Evolutionary conservation across 805 yeast genomes (phyloP).

Genomic region (Candida ulmi): DNA sequence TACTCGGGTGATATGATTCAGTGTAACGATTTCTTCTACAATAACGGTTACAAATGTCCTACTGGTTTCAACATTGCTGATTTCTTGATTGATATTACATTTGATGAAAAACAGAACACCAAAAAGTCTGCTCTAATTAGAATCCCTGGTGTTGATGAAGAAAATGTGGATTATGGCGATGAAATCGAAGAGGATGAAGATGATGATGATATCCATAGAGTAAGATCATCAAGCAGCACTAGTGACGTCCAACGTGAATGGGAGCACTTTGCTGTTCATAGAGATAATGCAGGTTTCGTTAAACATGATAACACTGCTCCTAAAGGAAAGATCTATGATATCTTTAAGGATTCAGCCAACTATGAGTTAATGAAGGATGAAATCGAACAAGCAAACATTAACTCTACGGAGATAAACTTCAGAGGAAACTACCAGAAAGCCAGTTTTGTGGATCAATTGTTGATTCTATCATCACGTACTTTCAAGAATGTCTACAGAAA

Average conservation of each 20-base stretch:
- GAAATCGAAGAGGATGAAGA: slow-evolving; percentile 22
- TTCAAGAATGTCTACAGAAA: slow-evolving; percentile 90
- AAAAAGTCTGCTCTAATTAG: slow-evolving; percentile 6
- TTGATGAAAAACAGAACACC: slow-evolving; percentile 34
- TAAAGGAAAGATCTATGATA: slow-evolving; percentile 19
- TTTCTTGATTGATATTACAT: slow-evolving; percentile 84
- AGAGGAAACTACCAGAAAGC: slow-evolving; percentile 36
- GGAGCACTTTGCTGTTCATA: slow-evolving; percentile 79
- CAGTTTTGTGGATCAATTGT: slow-evolving; percentile 54
- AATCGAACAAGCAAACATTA: slow-evolving; percentile 22
- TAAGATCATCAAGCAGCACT: slow-evolving; percentile 22
- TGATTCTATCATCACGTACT: slow-evolving; percentile 77
- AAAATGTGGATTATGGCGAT: slow-evolving; percentile 21
- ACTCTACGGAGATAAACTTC: slow-evolving; percentile 17
- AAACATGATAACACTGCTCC: slow-evolving; percentile 5
- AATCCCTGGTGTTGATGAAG: slow-evolving; percentile 25
- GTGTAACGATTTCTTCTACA: slow-evolving; percentile 69
- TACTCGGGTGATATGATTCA: slow-evolving; percentile 81
- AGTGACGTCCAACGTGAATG: slow-evolving; percentile 71
- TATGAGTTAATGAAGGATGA: slow-evolving; percentile 26
- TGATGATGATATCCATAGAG: slow-evolving; percentile 26
- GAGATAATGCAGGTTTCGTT: slow-evolving; percentile 49
- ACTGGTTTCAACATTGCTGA: slow-evolving; percentile 91
- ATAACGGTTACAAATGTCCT: slow-evolving; percentile 79
- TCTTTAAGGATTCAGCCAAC: slow-evolving; percentile 28